Evolutionary conservation across 140 eudicot species (phyloP).

Genomic region (Cichorium intybus): DNA sequence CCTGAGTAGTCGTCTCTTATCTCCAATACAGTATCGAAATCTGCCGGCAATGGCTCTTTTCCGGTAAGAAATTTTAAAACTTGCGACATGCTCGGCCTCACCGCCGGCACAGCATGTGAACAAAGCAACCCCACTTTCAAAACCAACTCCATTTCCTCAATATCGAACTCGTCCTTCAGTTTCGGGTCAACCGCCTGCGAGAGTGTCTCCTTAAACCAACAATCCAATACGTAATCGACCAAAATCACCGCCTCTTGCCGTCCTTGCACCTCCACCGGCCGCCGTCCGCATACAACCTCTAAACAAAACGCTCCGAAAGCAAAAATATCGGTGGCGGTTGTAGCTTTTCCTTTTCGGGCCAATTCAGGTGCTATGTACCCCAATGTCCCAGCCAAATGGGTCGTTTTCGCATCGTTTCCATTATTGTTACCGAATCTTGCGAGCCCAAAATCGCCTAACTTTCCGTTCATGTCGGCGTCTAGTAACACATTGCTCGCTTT

Average conservation of each 20-base stretch:
- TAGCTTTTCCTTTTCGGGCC: slow-evolving; percentile 65
- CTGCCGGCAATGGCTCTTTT: slow-evolving; percentile 34
- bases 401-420: slow-evolving; percentile 56
- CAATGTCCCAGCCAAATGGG: slow-evolving; percentile 72
- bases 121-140: slow-evolving; percentile 65
- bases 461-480: slow-evolving; percentile 56
- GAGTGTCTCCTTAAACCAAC: slow-evolving; percentile 40
- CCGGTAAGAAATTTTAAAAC: slow-evolving; percentile 42
- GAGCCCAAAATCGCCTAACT: slow-evolving; percentile 78
- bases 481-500: slow-evolving; percentile 76
- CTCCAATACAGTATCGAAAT: slow-evolving; percentile 28
- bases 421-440: slow-evolving; percentile 65
- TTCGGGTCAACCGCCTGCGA: slow-evolving; percentile 41
- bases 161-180: slow-evolving; percentile 25
- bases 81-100: slow-evolving; percentile 60
- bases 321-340: slow-evolving; percentile 62
- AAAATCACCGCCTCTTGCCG: slow-evolving; percentile 38
- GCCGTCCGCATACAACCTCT: slow-evolving; percentile 71
- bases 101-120: slow-evolving; percentile 38
- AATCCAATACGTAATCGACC: slow-evolving; percentile 55
- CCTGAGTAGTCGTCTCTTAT: slow-evolving; percentile 39
- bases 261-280: slow-evolving; percentile 55
- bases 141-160: slow-evolving; percentile 41
- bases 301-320: slow-evolving; percentile 70
- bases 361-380: slow-evolving; percentile 83